phyloP scores from a whole-genome alignment of 805 yeast species.

The Metschnikowia anglica region DNA sequence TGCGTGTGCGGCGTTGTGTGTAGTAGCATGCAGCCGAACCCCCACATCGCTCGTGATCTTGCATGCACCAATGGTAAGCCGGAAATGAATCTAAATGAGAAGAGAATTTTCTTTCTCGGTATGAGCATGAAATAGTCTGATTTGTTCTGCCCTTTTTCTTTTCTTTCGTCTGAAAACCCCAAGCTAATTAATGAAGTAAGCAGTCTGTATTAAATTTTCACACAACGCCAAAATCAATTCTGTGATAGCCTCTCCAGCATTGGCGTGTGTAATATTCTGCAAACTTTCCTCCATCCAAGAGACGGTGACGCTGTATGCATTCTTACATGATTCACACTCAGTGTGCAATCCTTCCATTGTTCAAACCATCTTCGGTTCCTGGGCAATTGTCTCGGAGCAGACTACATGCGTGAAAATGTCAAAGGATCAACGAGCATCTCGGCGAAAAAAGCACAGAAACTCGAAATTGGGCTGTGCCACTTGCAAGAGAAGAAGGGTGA shows the following conservation, averaged over 20 bases:
- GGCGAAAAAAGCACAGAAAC: constrained; percentile 27
- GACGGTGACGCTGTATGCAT: constrained; percentile 1
- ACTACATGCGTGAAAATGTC: constrained; percentile 1
- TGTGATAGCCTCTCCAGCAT: too few species aligned
- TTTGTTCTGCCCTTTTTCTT: too few species aligned
- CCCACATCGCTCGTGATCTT: not conserved
- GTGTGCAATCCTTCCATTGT: constrained; percentile 5
- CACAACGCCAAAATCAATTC: too few species aligned
- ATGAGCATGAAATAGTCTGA: too few species aligned
- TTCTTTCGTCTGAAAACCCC: too few species aligned
- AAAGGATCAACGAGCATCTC: constrained; percentile 7
- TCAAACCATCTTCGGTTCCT: not conserved
- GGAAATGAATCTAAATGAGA: not conserved
- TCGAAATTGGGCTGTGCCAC: constrained; percentile 23
- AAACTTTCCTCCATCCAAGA: too few species aligned
- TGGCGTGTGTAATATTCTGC: too few species aligned
- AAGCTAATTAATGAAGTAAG: too few species aligned
- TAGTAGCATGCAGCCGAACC: not conserved
- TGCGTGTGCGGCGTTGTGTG: not conserved
- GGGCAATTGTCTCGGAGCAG: not conserved
- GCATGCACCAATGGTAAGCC: not conserved
- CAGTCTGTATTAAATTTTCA: too few species aligned
- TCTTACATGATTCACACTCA: not conserved
- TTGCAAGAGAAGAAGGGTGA: constrained; percentile 22
- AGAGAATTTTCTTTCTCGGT: not conserved